A percentile compares a stretch with the other conserved stretches of the same genome.
Conservation (phyloP, 169 alveolate species). For the Plasmodium relictum region DNA sequence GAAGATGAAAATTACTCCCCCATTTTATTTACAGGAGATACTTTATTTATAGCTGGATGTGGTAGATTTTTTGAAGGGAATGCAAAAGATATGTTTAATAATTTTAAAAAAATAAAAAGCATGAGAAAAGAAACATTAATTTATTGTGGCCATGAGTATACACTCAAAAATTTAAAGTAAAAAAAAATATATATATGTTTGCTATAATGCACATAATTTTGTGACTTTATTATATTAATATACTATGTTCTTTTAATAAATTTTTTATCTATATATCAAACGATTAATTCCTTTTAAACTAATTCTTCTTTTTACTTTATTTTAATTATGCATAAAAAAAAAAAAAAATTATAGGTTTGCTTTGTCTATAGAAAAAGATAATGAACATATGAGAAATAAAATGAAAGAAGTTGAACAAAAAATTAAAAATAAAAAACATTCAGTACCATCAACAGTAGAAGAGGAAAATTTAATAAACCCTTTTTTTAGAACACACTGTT, state of each 20-base stretch:
- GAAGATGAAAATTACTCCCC: constrained; percentile 76
- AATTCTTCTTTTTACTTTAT: too few species aligned
- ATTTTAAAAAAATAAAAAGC: constrained; percentile 76
- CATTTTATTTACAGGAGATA: constrained; percentile 91
- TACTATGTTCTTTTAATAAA: too few species aligned
- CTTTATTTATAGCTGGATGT: constrained; percentile 95
- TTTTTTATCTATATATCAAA: too few species aligned
- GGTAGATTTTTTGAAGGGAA: constrained; percentile 97
- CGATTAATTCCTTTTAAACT: too few species aligned
- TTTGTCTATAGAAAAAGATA: constrained; percentile 49
- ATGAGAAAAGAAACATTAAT: constrained; percentile 91
- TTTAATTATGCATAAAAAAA: neutral
- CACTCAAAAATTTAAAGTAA: constrained; percentile 88
- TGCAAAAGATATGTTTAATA: constrained; percentile 89
- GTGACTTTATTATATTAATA: too few species aligned
- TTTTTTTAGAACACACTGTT: constrained; percentile 75
- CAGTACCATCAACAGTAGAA: constrained; percentile 80
- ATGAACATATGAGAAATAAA: constrained; percentile 59
- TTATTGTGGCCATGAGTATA: constrained; percentile 97
- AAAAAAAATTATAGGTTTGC: constrained; percentile 41
- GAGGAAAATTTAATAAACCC: constrained; percentile 78
- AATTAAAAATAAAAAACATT: constrained; percentile 28
- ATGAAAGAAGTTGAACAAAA: constrained; percentile 61
- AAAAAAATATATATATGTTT: neutral
- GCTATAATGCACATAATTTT: too few species aligned